phyloP scores from a whole-genome alignment of 495 filamentous ascomycete genomes.

The Xylaria palmicola region DNA sequence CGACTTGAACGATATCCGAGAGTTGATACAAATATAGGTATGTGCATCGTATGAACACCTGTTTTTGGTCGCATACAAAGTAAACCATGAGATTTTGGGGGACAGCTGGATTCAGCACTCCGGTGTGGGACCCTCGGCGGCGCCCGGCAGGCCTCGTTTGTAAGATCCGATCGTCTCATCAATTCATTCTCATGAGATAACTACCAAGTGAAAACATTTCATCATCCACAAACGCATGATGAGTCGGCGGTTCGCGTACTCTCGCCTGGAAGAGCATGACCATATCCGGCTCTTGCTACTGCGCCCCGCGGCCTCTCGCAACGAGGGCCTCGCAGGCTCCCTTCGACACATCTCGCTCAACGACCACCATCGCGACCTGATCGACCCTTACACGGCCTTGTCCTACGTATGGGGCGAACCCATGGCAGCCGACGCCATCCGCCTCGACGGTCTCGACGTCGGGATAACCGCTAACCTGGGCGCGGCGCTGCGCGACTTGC shows the following conservation, averaged over 20 bases:
- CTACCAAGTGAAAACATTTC: too few species aligned
- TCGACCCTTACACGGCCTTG: conserved; percentile 26
- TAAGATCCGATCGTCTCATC: too few species aligned
- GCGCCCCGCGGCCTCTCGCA: conserved; percentile 7
- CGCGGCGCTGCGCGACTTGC: conserved; percentile 18
- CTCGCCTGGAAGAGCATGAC: not conserved
- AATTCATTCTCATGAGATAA: too few species aligned
- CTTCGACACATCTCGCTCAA: conserved; percentile 23
- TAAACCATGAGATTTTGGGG: too few species aligned
- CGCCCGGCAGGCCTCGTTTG: too few species aligned
- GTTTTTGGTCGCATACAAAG: too few species aligned
- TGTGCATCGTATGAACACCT: too few species aligned
- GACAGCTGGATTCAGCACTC: too few species aligned
- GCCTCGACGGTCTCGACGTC: conserved; percentile 1
- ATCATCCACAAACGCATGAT: not conserved
- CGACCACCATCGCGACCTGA: conserved; percentile 17
- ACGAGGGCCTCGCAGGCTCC: conserved; percentile 14
- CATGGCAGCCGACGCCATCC: not conserved
- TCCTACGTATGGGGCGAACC: conserved; percentile 33
- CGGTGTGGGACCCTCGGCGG: too few species aligned
- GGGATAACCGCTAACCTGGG: conserved; percentile 15
- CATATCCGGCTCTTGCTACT: conserved; percentile 14
- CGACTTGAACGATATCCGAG: too few species aligned
- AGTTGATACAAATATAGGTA: too few species aligned
- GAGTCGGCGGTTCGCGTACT: not conserved